Percentiles rank a stretch among this genome's conserved stretches.
phyloP scores from a whole-genome alignment of 331 rosid genomes.

The Acacia pycnantha region DNA sequence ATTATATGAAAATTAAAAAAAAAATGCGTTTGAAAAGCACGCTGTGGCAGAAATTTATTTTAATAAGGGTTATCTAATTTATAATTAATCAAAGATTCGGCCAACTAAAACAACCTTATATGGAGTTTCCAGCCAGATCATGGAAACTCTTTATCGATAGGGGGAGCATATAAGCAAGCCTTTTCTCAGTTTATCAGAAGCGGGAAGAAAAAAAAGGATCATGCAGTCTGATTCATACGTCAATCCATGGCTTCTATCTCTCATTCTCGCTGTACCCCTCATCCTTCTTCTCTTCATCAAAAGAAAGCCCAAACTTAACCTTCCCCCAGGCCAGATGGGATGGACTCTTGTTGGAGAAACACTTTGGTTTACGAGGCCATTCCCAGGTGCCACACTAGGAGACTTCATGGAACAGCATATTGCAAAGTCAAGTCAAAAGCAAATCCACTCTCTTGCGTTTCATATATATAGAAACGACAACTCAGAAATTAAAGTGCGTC shows the following conservation, averaged over 20 bases:
- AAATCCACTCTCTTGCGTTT: constrained; percentile 19
- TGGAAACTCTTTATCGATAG: constrained; percentile 30
- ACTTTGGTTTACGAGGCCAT: constrained; percentile 69
- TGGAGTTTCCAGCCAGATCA: constrained; percentile 20
- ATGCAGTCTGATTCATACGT: constrained; percentile 62
- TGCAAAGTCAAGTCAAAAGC: constrained; percentile 47
- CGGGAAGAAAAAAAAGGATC: not conserved
- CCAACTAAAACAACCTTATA: too few relatives aligned
- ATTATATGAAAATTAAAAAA: too few relatives aligned
- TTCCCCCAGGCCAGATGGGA: constrained; percentile 94
- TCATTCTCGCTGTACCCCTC: constrained; percentile 50
- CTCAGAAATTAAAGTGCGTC: not conserved
- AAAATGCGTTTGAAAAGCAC: too few relatives aligned
- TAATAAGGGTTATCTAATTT: too few relatives aligned
- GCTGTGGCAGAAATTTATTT: too few relatives aligned
- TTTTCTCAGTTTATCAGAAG: constrained; percentile 20
- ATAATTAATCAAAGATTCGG: too few relatives aligned
- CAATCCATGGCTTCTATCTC: constrained; percentile 51
- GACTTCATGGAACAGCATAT: constrained; percentile 83
- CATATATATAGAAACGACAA: not conserved
- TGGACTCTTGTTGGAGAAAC: constrained; percentile 95
- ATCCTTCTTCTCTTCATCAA: constrained; percentile 56
- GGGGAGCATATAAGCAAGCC: not conserved
- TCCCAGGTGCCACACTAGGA: constrained; percentile 78
- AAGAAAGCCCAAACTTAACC: constrained; percentile 58